Percentiles rank a stretch among this genome's conserved stretches.
Evolutionary conservation across 371 early-diverging fungal genomes (phyloP).

Genomic region (Sporodiniella umbellata): DNA sequence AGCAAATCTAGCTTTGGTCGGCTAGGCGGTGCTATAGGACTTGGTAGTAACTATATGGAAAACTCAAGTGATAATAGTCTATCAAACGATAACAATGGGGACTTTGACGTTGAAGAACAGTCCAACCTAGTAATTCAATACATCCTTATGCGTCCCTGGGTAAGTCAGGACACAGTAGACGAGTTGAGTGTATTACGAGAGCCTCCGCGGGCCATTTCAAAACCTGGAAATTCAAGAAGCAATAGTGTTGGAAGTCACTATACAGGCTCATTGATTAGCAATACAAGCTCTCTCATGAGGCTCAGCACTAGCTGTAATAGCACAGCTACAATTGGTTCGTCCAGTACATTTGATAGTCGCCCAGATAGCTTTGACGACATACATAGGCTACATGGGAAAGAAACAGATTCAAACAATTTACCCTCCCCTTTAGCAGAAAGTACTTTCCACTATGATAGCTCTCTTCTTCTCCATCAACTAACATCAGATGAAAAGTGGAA

Average conservation of each 20-base stretch:
- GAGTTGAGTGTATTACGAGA: conserved; percentile 65
- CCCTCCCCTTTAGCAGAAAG: background rate
- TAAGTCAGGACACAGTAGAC: conserved; percentile 71
- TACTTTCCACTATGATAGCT: background rate
- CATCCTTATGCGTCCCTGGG: conserved; percentile 51
- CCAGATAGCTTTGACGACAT: conserved; percentile 41
- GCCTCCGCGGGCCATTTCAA: conserved; percentile 34
- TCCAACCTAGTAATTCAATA: conserved; percentile 60
- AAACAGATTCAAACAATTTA: background rate
- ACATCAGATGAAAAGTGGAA: background rate
- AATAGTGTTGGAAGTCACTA: conserved; percentile 31
- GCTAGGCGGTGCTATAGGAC: conserved; percentile 35
- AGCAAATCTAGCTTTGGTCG: conserved; percentile 49
- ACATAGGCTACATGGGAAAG: background rate
- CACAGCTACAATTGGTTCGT: conserved; percentile 15
- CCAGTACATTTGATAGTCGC: conserved; percentile 15
- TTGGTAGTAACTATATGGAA: conserved; percentile 6
- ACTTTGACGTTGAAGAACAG: conserved; percentile 30
- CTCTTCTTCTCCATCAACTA: background rate
- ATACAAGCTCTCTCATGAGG: conserved; percentile 24
- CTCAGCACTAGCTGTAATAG: conserved; percentile 28
- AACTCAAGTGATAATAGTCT: background rate
- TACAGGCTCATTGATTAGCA: conserved; percentile 29
- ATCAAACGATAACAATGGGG: conserved; percentile 12
- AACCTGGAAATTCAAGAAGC: background rate